Evolutionary conservation across 306 rosid species (phyloP).

Genomic region (Rosa rugosa): DNA sequence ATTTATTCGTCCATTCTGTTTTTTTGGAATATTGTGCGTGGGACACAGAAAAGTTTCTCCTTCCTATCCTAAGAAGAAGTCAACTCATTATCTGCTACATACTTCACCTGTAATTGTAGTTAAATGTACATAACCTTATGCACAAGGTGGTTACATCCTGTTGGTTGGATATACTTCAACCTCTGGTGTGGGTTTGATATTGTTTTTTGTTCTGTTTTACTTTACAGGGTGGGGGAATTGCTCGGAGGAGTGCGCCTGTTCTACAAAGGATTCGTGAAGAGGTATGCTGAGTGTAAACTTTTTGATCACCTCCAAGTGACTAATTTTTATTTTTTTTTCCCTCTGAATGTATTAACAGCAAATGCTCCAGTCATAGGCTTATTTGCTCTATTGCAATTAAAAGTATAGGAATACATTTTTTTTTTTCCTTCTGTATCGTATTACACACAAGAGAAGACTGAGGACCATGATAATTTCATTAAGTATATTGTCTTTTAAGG

Average conservation of each 20-base stretch:
- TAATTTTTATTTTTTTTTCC: background rate
- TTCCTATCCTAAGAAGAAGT: background rate
- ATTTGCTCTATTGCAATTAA: background rate
- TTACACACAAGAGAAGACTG: slow-evolving; percentile 5
- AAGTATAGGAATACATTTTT: background rate
- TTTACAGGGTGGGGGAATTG: slow-evolving; percentile 86
- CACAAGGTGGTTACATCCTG: background rate
- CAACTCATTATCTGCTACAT: background rate
- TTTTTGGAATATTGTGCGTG: background rate
- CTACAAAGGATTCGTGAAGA: slow-evolving; percentile 84
- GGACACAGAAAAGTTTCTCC: background rate
- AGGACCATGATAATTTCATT: background rate
- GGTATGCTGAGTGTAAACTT: slow-evolving; percentile 40
- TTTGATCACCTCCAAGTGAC: background rate
- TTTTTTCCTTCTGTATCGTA: background rate
- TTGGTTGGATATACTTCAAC: background rate
- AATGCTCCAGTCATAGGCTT: background rate
- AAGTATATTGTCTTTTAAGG: background rate
- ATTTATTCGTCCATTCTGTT: background rate
- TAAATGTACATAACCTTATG: background rate
- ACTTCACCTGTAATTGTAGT: background rate
- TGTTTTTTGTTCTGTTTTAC: slow-evolving; percentile 17
- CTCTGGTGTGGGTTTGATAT: background rate
- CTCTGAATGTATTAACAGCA: background rate
- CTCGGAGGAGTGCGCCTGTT: slow-evolving; percentile 87